These are phyloP conservation scores for Pseudomassariella vexata DNA, from an alignment of 2,329 filamentous ascomycete genomes.

Conservation along the genomic window DNA sequence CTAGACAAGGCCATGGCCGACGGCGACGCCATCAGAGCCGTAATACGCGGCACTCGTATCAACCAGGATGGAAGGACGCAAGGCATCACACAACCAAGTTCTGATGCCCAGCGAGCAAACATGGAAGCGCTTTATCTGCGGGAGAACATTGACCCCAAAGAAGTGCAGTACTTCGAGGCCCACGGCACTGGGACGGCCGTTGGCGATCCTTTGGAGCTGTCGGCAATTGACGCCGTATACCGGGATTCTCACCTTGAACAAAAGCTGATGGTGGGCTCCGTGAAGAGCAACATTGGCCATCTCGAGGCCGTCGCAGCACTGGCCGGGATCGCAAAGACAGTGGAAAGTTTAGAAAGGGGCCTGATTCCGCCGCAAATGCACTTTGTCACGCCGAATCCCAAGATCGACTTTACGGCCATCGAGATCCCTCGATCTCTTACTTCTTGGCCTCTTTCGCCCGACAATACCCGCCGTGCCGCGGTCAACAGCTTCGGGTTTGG, in stretches of 20 bases:
- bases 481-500: constrained; percentile 28
- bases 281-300: constrained; percentile 32
- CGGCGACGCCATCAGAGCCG: constrained; percentile 7
- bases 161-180: constrained; percentile 18
- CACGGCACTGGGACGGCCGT: constrained; percentile 25
- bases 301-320: constrained; percentile 24
- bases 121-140: constrained; percentile 9
- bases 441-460: too few species aligned
- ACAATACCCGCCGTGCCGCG: too few species aligned
- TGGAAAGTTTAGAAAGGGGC: too few species aligned
- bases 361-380: too few species aligned
- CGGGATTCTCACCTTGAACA: constrained; percentile 1
- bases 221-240: constrained; percentile 1
- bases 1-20: constrained; percentile 4
- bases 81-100: constrained; percentile 13
- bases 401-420: too few species aligned
- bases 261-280: constrained; percentile 19
- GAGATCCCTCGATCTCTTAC: too few species aligned
- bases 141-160: constrained; percentile 7
- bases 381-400: too few species aligned
- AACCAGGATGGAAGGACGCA: constrained; percentile 30
- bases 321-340: constrained; percentile 27
- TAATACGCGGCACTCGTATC: constrained; percentile 24
- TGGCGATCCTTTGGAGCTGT: constrained; percentile 6
- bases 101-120: constrained; percentile 9